A percentile compares a stretch with the other conserved stretches of the same genome.
phyloP scores from a whole-genome alignment of 345 rosid genomes.

The Anastatica hierochuntica region DNA sequence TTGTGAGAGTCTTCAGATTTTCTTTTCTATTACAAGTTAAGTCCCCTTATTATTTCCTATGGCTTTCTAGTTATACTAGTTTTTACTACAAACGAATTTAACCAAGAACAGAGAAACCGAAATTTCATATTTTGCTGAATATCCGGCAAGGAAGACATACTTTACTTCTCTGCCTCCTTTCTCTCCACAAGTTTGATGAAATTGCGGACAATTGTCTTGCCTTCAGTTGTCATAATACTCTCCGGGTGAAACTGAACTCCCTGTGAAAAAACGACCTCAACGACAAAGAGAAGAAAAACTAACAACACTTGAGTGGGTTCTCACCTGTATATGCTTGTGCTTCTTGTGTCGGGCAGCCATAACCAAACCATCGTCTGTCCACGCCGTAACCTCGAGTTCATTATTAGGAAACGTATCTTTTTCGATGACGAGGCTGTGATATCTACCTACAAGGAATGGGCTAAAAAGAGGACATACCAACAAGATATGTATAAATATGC shows the following conservation, averaged over 20 bases:
- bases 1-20: too few species aligned
- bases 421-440: slow-evolving; percentile 87
- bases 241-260: slow-evolving; percentile 98
- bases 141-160: too few species aligned
- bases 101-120: too few species aligned
- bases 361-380: slow-evolving; percentile 86
- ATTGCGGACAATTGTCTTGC: slow-evolving; percentile 63
- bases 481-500: neutral
- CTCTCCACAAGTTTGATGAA: slow-evolving; percentile 56
- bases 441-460: slow-evolving; percentile 85
- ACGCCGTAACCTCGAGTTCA: slow-evolving; percentile 77
- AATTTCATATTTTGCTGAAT: too few species aligned
- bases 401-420: slow-evolving; percentile 62
- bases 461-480: slow-evolving; percentile 29
- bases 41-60: too few species aligned
- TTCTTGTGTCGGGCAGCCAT: slow-evolving; percentile 93
- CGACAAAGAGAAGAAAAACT: too few species aligned
- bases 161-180: slow-evolving; percentile 43
- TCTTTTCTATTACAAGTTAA: too few species aligned
- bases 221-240: slow-evolving; percentile 78
- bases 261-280: slow-evolving; percentile 28
- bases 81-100: too few species aligned
- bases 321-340: slow-evolving; percentile 80
- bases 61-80: too few species aligned
- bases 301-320: too few species aligned